Evolutionary conservation across 495 filamentous ascomycete species (phyloP).

Genomic region (Coniosporium apollinis): DNA sequence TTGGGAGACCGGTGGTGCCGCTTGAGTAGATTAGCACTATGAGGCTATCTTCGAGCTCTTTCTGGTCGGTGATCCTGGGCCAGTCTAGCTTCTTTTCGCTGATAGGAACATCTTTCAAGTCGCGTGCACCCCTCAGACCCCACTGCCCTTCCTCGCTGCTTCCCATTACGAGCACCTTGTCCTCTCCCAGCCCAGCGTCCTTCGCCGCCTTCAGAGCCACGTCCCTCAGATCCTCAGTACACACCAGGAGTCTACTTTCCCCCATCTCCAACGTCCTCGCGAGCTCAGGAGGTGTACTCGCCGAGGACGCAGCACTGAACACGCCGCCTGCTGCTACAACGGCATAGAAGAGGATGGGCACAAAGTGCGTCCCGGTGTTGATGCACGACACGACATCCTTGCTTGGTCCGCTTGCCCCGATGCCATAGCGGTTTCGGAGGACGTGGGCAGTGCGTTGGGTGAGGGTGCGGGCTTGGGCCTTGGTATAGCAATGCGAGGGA

Average conservation of each 20-base stretch:
- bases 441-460: slow-evolving; percentile 29
- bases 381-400: slow-evolving; percentile 36
- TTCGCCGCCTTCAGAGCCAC: slow-evolving; percentile 12
- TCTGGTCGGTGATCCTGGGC: slow-evolving; percentile 28
- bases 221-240: slow-evolving; percentile 10
- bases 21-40: slow-evolving; percentile 20
- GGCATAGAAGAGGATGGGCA: slow-evolving; percentile 31
- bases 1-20: slow-evolving; percentile 28
- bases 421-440: slow-evolving; percentile 29
- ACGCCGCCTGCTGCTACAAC: slow-evolving; percentile 34
- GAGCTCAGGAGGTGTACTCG: slow-evolving; percentile 28
- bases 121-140: too few relatives aligned
- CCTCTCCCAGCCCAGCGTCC: slow-evolving; percentile 6
- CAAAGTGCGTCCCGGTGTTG: slow-evolving; percentile 31
- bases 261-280: slow-evolving; percentile 25
- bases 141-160: too few relatives aligned
- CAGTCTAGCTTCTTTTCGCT: slow-evolving; percentile 22
- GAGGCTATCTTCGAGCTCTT: slow-evolving; percentile 20
- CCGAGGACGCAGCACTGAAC: slow-evolving; percentile 28
- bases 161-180: slow-evolving; percentile 12
- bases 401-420: slow-evolving; percentile 29
- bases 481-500: slow-evolving; percentile 30
- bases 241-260: slow-evolving; percentile 10
- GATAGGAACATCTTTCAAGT: too few relatives aligned
- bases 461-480: slow-evolving; percentile 26